phyloP scores from a whole-genome alignment of 1,284 basidiomycete species.

The Ceratobasidium sp. region DNA sequence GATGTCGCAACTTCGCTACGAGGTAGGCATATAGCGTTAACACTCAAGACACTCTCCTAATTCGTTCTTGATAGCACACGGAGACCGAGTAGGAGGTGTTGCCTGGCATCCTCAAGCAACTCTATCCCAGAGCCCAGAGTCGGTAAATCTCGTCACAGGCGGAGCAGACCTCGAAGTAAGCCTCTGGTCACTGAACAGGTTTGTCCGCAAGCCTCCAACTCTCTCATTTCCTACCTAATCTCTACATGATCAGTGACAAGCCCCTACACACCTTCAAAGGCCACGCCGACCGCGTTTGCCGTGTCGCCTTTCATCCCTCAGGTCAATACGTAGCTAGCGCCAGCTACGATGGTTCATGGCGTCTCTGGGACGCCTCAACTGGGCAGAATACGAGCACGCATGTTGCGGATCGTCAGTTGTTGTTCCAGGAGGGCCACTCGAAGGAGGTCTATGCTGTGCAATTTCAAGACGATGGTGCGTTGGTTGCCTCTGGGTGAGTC shows the following conservation, averaged over 20 bases:
- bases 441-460: constrained; percentile 96
- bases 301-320: constrained; percentile 95
- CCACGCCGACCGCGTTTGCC: constrained; percentile 89
- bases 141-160: constrained; percentile 90
- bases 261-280: constrained; percentile 87
- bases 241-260: constrained; percentile 67
- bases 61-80: constrained; percentile 24
- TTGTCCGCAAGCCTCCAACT: constrained; percentile 47
- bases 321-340: constrained; percentile 93
- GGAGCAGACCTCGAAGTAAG: constrained; percentile 88
- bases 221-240: background rate
- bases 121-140: constrained; percentile 71
- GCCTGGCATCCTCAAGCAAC: constrained; percentile 98
- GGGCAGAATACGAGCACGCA: constrained; percentile 63
- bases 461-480: constrained; percentile 94
- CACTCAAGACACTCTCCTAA: constrained; percentile 1
- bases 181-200: constrained; percentile 91
- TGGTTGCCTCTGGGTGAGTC: constrained; percentile 89
- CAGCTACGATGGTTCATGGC: constrained; percentile 98
- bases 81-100: constrained; percentile 91
- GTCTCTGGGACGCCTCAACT: constrained; percentile 86
- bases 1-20: constrained; percentile 77
- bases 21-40: constrained; percentile 60
- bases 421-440: constrained; percentile 96
- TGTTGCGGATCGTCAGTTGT: constrained; percentile 64